These are phyloP conservation scores for Opeltia flavorubescens DNA, from an alignment of 495 filamentous ascomycete species.

Conservation along the genomic window DNA sequence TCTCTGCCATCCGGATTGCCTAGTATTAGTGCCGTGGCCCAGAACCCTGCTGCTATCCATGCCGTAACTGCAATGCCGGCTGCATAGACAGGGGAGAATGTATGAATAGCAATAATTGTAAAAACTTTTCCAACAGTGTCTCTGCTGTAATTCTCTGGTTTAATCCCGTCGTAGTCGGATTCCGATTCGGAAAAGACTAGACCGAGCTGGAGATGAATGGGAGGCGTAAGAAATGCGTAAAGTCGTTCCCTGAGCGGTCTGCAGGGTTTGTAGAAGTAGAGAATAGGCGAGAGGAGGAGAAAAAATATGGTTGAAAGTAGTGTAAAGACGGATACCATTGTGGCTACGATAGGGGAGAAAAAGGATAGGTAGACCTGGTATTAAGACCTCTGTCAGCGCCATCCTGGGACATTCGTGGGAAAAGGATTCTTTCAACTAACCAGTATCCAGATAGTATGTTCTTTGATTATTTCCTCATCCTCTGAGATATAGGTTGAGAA, in stretches of 20 bases:
- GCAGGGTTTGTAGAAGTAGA: slow-evolving; percentile 25
- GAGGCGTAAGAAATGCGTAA: slow-evolving; percentile 28
- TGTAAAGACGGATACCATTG: slow-evolving; percentile 29
- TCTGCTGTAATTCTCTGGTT: slow-evolving; percentile 19
- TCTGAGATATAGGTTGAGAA: neutral
- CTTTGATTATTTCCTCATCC: slow-evolving; percentile 8
- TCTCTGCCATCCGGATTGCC: slow-evolving; percentile 49
- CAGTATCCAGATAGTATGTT: slow-evolving; percentile 19
- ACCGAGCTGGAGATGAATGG: slow-evolving; percentile 30
- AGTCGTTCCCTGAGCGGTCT: slow-evolving; percentile 25
- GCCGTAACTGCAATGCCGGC: slow-evolving; percentile 37
- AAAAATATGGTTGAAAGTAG: slow-evolving; percentile 28
- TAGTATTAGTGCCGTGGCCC: slow-evolving; percentile 46
- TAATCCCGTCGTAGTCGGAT: slow-evolving; percentile 19
- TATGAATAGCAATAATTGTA: slow-evolving; percentile 33
- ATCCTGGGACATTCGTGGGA: neutral
- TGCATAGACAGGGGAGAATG: slow-evolving; percentile 40
- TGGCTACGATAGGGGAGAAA: slow-evolving; percentile 31
- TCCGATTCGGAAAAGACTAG: slow-evolving; percentile 18
- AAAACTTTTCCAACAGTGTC: slow-evolving; percentile 11
- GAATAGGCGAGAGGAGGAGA: slow-evolving; percentile 28
- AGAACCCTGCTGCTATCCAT: slow-evolving; percentile 50
- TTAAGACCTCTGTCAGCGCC: no score
- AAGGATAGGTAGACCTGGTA: slow-evolving; percentile 34
- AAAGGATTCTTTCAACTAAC: slow-evolving; percentile 7